Base-by-base conservation (phyloP, 352 stramenopile genomes). In the Globisporangium barbulae region DNA sequence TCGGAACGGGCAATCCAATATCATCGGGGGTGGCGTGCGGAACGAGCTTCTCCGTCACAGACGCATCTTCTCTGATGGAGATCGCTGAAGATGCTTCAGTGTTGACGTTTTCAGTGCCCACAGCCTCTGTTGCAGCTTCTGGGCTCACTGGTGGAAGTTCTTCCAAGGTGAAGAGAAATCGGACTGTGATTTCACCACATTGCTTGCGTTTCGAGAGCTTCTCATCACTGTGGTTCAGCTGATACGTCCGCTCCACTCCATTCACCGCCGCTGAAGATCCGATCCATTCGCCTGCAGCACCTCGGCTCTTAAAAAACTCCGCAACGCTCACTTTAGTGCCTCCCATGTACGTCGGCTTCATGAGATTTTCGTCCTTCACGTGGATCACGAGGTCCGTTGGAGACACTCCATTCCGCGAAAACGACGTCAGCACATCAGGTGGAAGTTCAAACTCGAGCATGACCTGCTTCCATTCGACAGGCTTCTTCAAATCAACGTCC, bases 341-440 rank as follows among this genome's bases (percentile, higher is more conserved):
- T 3, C 75, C 75, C 69, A 83, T 78, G 41, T 78, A 83, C 2
- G 72, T 80, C 13, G 67, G 50, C 30, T 80, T 83, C 22, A 76
- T 60, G 19, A 83, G 13, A 22, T 83, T 80, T 17, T 78, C 75
- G 49, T 83, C 72, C 39, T 75, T 78, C 4, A 83, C 54, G 15
- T 80, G 68, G 1, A 78, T 63, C 13, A 78, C 21, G 0, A 79
- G 37, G 53, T 78, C 69, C 37, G 65, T 64, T 1, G 64, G 57
- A 6, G 37, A 21, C 13, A 59, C 54, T 44, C 65, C 66, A 65
- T 74, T 79, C 1, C 54, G 63, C 13, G 28, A 28, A 17, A 30
- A 60, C 0, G 60, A 22, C 7, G 44, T 48, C 3, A 59, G 25
- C 1, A 45, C 5, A 5, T 47, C 33, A 2, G 25, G 37, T 1